Evolutionary conservation across 2,329 filamentous ascomycete species (phyloP), one percentile per base, ranked within the genome.

Genomic region (Nemania serpens): DNA sequence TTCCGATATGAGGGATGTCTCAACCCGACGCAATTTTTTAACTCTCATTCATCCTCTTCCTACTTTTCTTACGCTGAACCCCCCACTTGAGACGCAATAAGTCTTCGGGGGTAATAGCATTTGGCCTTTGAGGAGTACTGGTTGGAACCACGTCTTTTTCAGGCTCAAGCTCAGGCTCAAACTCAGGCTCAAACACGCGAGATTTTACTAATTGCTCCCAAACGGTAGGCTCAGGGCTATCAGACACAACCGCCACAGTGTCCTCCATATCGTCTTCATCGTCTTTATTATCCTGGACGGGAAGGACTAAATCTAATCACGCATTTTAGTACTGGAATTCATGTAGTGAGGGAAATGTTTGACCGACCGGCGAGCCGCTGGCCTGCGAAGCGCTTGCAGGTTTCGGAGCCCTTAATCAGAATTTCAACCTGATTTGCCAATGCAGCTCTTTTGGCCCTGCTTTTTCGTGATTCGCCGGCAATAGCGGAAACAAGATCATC

Each of bases 381-480:
- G 15, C 33, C 49, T 11, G 55, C 49, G 20, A 61, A 61, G 13
- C 54, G 59, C 50, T 43, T 54, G 41, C 61, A 60, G 9, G 49
- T 62, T 13, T 62, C 33, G 22, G 60, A 55, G 18, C 55, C 55
- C 25, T 56, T 59, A 33, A 34, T 52, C 18, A 59, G 55, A 33
- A 52, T 52, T 13, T 48, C 55, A 43, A 62, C 25, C 36, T 61
- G 59, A 9, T 50, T 61, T 13, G 17, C 37, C 37, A 61, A 33
- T 15, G n/a, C 49, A 7, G 25, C 12, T 47, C 59, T 52, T 15
- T 36, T 20, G 5, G 39, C 39, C 11, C 17, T 48, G 12, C 7
- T 46, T 43, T 58, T 43, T 9, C 45, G 22, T 15, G 54, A 50
- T 39, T 61, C 59, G 22, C 59, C 59, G 3, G 53, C 59, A 29